Percentiles rank a stretch among this genome's conserved stretches.
phyloP scores from a whole-genome alignment of 345 rosid species.

The Ceriops zippeliana region DNA sequence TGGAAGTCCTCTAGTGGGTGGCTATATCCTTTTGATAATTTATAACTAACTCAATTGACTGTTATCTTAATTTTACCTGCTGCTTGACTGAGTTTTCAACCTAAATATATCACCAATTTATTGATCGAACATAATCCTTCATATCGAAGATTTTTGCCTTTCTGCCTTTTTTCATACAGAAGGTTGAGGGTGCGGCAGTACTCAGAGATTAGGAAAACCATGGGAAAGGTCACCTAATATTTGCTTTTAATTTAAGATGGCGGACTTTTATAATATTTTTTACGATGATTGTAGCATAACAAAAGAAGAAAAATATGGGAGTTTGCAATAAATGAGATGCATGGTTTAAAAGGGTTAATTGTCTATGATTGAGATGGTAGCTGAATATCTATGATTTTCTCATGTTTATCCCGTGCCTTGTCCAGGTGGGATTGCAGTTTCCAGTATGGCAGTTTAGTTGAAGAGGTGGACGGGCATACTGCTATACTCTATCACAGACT shows the following conservation, averaged over 20 bases:
- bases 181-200: slow-evolving; percentile 1
- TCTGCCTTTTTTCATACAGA: not conserved
- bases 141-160: not conserved
- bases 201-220: not conserved
- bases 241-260: too few species aligned
- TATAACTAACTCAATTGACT: too few species aligned
- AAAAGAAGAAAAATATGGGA: too few species aligned
- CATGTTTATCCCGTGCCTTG: not conserved
- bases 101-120: not conserved
- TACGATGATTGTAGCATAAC: too few species aligned
- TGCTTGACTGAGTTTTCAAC: too few species aligned
- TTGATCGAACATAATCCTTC: not conserved
- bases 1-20: too few species aligned
- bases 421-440: slow-evolving; percentile 99
- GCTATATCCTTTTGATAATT: too few species aligned
- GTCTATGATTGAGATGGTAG: too few species aligned
- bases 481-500: slow-evolving; percentile 94
- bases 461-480: slow-evolving; percentile 99
- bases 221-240: too few species aligned
- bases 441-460: slow-evolving; percentile 89
- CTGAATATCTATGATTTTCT: too few species aligned
- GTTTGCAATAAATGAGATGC: not conserved
- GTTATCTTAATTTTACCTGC: too few species aligned
- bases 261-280: too few species aligned
- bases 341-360: slow-evolving; percentile 1